Evolutionary conservation across 2,329 filamentous ascomycete genomes (phyloP).

Genomic region (Ophiostoma sp.): DNA sequence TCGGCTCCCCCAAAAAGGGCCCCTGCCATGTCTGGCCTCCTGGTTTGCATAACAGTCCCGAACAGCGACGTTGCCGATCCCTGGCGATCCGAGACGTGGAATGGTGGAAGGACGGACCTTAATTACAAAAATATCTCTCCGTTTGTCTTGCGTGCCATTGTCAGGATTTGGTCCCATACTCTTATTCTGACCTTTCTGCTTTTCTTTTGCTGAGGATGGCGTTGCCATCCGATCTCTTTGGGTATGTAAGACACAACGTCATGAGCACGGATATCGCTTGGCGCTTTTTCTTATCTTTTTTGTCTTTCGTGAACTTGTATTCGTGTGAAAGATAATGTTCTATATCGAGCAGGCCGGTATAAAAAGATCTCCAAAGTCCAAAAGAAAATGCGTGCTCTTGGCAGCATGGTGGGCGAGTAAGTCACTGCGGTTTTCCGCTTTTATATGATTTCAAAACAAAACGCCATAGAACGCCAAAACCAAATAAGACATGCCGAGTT

Average conservation of each 20-base stretch:
- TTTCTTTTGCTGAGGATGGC: not conserved
- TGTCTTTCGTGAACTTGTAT: constrained; percentile 6
- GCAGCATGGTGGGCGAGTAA: not conserved
- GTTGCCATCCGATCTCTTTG: not conserved
- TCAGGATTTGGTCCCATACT: not conserved
- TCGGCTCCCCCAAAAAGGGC: not conserved
- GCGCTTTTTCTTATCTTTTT: not conserved
- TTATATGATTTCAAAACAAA: not conserved
- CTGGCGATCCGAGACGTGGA: constrained; percentile 24
- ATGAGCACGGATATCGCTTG: not conserved
- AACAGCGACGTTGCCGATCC: not conserved
- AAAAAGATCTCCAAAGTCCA: not conserved
- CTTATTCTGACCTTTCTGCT: not conserved
- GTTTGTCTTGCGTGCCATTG: not conserved
- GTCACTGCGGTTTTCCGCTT: constrained; percentile 9
- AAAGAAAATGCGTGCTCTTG: constrained; percentile 3
- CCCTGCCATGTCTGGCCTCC: not conserved
- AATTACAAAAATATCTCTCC: constrained; percentile 2
- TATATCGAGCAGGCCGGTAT: not conserved
- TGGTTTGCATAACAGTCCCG: not conserved
- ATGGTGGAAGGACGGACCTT: not conserved
- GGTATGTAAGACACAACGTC: not conserved
- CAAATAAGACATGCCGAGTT: constrained; percentile 5
- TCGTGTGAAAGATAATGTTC: not conserved
- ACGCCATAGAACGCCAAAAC: constrained; percentile 8